Percentiles rank a stretch among this genome's conserved stretches.
Evolutionary conservation across 805 yeast genomes (phyloP).

Genomic region (Candida chauliodis): DNA sequence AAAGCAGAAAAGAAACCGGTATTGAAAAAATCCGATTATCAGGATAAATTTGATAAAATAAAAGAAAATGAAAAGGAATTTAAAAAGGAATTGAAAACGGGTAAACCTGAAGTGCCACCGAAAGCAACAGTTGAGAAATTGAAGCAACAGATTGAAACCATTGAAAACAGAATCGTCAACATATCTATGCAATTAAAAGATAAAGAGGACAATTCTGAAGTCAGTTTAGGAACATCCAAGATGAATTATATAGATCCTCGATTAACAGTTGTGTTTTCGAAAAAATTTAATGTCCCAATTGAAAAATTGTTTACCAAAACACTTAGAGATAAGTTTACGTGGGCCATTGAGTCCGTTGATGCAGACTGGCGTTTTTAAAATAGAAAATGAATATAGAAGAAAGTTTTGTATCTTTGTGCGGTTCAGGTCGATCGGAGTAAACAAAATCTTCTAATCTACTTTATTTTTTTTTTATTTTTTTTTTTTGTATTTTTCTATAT

Average conservation of each 20-base stretch:
- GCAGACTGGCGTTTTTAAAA: conserved; percentile 77
- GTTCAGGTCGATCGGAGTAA: neutral
- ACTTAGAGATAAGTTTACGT: conserved; percentile 83
- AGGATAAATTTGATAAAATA: conserved; percentile 55
- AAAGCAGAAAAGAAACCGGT: conserved; percentile 52
- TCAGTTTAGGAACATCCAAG: conserved; percentile 89
- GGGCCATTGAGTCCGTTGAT: conserved; percentile 94
- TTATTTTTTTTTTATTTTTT: neutral
- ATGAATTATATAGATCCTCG: conserved; percentile 95
- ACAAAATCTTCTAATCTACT: too few species aligned
- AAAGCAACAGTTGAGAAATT: conserved; percentile 64
- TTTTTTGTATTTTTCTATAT: neutral
- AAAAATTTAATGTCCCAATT: conserved; percentile 82
- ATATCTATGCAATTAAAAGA: conserved; percentile 78
- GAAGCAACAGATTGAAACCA: conserved; percentile 62
- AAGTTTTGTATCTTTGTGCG: neutral
- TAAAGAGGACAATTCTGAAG: conserved; percentile 91
- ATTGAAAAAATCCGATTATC: conserved; percentile 52
- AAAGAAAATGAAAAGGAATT: conserved; percentile 51
- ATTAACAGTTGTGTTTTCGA: conserved; percentile 82
- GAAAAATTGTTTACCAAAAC: conserved; percentile 92
- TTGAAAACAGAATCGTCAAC: conserved; percentile 67
- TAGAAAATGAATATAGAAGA: neutral
- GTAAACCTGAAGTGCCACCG: conserved; percentile 52
- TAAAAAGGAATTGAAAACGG: conserved; percentile 54